Conservation (phyloP, 805 yeast species). For the Myxozyma melibiosi region DNA sequence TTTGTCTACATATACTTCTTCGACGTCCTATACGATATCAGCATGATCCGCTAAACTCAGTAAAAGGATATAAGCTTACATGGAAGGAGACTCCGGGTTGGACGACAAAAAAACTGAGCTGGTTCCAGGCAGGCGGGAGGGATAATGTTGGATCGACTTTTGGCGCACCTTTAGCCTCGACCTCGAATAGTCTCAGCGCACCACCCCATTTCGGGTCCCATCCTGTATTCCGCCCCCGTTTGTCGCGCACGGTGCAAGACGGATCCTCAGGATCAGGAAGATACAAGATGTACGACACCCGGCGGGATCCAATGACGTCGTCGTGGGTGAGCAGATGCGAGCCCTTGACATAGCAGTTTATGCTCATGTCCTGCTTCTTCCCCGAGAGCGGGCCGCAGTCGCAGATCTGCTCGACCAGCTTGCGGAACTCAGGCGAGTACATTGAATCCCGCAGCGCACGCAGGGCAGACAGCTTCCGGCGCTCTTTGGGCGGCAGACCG, state of each 20-base stretch:
- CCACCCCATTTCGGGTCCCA: conserved; percentile 98
- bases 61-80: conserved; percentile 14
- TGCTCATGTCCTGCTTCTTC: conserved; percentile 85
- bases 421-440: conserved; percentile 83
- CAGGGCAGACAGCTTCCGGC: conserved; percentile 70
- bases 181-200: conserved; percentile 80
- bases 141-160: conserved; percentile 68
- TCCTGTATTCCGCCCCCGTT: conserved; percentile 16
- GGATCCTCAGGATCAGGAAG: conserved; percentile 86
- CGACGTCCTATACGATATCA: conserved; percentile 63
- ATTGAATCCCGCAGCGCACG: conserved; percentile 81
- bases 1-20: conserved; percentile 89
- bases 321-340: conserved; percentile 95
- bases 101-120: conserved; percentile 92
- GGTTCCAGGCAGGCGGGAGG: conserved; percentile 91
- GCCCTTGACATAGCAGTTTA: conserved; percentile 87
- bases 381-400: conserved; percentile 90
- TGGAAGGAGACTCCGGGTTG: conserved; percentile 97
- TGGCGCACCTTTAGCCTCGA: conserved; percentile 88
- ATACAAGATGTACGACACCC: conserved; percentile 90
- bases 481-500: conserved; percentile 77
- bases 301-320: conserved; percentile 93
- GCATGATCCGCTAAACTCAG: no score
- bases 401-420: conserved; percentile 72
- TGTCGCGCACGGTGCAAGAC: conserved; percentile 3